Evolutionary conservation across 345 rosid genomes (phyloP).

Genomic region (Theobroma cacao): DNA sequence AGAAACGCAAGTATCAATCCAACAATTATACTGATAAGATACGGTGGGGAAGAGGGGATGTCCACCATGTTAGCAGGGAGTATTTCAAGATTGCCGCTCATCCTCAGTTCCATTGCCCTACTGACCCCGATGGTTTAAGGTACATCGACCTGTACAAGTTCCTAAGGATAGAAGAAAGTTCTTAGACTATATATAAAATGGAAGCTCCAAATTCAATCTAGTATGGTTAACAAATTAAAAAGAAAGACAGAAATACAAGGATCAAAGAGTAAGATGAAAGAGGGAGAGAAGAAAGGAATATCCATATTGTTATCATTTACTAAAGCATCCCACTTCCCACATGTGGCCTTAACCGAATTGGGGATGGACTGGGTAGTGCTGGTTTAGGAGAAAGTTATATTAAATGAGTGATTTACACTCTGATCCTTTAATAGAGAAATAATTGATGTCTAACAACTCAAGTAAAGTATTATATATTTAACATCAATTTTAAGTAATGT

Average conservation of each 20-base stretch:
- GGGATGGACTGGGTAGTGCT: no score
- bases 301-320: no score
- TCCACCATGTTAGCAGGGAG: constrained; percentile 20
- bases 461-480: no score
- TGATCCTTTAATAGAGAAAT: constrained; percentile 1
- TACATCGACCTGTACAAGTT: neutral
- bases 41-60: constrained; percentile 10
- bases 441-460: neutral
- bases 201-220: neutral
- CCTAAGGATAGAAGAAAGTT: neutral
- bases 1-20: constrained; percentile 5
- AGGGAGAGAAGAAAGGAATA: no score
- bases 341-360: no score
- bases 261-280: no score
- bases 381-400: constrained; percentile 11
- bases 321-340: no score
- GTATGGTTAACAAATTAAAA: neutral
- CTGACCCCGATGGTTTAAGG: constrained; percentile 15
- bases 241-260: no score
- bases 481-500: no score
- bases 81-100: constrained; percentile 19
- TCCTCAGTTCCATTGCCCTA: constrained; percentile 28
- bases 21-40: constrained; percentile 18
- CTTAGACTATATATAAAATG: neutral
- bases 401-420: constrained; percentile 30